Base-by-base conservation (phyloP, 257 asterid species). In the Rhazya stricta region DNA sequence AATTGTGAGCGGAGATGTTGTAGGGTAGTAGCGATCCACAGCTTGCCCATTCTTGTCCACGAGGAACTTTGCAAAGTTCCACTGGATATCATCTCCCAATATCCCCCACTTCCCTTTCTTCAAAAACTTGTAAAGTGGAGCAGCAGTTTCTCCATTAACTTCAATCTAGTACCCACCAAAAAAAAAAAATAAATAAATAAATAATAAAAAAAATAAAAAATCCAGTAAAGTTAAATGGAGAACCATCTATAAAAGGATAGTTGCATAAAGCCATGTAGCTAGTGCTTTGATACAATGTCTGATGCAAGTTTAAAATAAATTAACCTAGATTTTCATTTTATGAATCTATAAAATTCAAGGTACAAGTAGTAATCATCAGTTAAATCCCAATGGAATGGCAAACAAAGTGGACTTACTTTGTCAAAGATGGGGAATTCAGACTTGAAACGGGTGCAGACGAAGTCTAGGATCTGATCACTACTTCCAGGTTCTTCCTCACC, bases 401-500 rank as follows among this genome's bases (percentile, higher is more conserved):
- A 9, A 66, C 23, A 37, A 68, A 42, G 29, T 32, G 63, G 53
- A 73, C 42, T 74, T 80, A 89, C 97, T 90, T 93, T 93, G 66
- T 76, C 89, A 74, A 91, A 88, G 76, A 91, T 77, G 63, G 96
- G 94, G 76, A 89, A 93, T 15, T 88, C 87, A 1, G 97, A 87
- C 84, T 88, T 86, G 83, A 91, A 91, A 67, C 88, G 87, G 42
- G 89, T 83, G 84, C 97, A 93, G 30, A 90, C 96, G 34, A 91
- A 93, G 69, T 91, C 90, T 37, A 85, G 70, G 61, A 93, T 91
- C 71, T 91, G 86, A 56, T 84, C 88, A 69, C 80, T 89, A 81
- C 81, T 89, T 81, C 94, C 96, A 2, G 97, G 97, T 75, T 91
- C 98, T 83, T 93, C 94, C 70, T 87, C 88, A 0, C 96, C 97